Evolutionary conservation across 1,139 yeast genomes (phyloP), one percentile per base, ranked within the genome.

Genomic region (Candida pseudocylindracea): DNA sequence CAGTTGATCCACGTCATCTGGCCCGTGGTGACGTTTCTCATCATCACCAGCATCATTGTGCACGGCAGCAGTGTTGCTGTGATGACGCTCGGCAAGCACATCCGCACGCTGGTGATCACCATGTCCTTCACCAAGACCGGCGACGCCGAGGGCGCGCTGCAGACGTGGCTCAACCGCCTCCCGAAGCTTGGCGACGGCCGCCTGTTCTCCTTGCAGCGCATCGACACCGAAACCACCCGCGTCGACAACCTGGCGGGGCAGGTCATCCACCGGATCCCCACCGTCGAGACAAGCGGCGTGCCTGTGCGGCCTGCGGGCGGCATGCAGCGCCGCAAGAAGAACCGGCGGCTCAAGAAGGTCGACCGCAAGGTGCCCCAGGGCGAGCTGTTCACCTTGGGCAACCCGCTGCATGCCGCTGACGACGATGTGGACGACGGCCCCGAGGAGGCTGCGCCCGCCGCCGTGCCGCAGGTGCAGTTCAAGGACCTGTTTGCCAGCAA

Each of bases 21-120:
- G 96, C 98, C 98, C 1, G 63, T 81, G 8, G 80, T 78, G 1
- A 72, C 88, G 30, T 88, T 88, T 45, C 55, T 88, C 38, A 81
- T 88, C 29, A 60, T 88, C 9, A 67, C 92, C 0, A 83, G 95
- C 2, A 88, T 88, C 43, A 57, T 83, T 25, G 93, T 88, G 26
- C 98, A 88, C 53, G 98, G 98, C 10, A 85, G 96, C 0, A 83
- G 95, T 0, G 93, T 88, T 31, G 98, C 98, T 0, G 94, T 85
- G 6, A 66, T 83, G 41, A 73, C 91, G 1, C 61, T 88, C 33
- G 96, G 96, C 34, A 78, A 73, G 45, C 74, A 91, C 38, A 65
- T 88, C 49, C 83, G 85, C 54, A 73, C 92, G 38, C 75, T 88
- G 75, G 81, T 94, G 6, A 72, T 88, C 42, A 80, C 95, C 3